phyloP scores from a whole-genome alignment of 768 basidiomycete genomes.

The Brasilioporus rufonigricans region DNA sequence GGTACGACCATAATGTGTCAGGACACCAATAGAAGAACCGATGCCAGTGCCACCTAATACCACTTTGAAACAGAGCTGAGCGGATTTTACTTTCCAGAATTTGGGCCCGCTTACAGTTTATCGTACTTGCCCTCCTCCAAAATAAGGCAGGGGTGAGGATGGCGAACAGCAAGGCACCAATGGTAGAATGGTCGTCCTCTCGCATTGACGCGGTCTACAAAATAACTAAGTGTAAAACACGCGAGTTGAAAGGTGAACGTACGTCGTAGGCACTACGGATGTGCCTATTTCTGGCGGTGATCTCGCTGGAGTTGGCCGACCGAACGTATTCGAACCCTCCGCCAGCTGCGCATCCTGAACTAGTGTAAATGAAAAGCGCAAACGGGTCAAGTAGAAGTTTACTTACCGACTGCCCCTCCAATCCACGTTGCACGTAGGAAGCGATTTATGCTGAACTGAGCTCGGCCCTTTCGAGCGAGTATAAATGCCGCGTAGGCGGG shows the following conservation, averaged over 20 bases:
- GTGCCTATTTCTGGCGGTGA: conserved; percentile 47
- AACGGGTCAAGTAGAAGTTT: not conserved
- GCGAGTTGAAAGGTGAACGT: conserved; percentile 11
- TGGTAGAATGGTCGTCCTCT: conserved; percentile 72
- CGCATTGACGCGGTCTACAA: conserved; percentile 55
- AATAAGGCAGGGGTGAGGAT: conserved; percentile 67
- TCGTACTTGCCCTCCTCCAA: conserved; percentile 62
- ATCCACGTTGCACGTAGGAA: conserved; percentile 72
- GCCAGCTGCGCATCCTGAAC: conserved; percentile 39
- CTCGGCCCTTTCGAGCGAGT: conserved; percentile 52
- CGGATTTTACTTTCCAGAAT: not conserved
- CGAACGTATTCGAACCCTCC: conserved; percentile 62
- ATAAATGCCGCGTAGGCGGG: conserved; percentile 57
- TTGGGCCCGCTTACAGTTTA: conserved; percentile 50
- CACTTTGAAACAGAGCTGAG: conserved; percentile 40
- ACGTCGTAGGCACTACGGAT: conserved; percentile 61
- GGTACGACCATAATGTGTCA: conserved; percentile 53
- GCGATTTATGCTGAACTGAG: conserved; percentile 56
- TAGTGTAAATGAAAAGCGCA: not conserved
- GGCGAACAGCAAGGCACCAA: conserved; percentile 63
- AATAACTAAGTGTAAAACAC: conserved; percentile 1
- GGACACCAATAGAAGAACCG: conserved; percentile 58
- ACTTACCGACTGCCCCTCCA: conserved; percentile 54
- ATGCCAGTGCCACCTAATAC: conserved; percentile 70
- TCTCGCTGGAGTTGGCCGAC: conserved; percentile 51